Evolutionary conservation across 306 rosid species (phyloP), one percentile per base, ranked within the genome.

Genomic region (Prunus padus): DNA sequence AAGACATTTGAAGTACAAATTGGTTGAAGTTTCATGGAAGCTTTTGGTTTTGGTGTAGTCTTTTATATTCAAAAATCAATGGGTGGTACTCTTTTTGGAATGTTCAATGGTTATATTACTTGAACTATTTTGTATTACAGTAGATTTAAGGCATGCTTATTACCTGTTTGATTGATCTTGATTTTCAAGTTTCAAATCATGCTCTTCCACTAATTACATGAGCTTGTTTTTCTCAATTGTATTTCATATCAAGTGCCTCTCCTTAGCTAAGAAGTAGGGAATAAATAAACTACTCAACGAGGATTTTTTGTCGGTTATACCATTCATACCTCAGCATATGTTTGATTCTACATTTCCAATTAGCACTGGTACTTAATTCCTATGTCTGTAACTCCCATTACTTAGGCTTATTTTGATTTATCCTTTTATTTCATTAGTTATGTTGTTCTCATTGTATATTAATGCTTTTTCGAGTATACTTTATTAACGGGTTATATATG

Each of bases 361-460:
- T 44, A 30, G 13, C 2, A 1, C 3, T 62, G 45, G 30, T 28
- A 62, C 4, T 20, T 13, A 60, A 12, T 26, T 60, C 52, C 65
- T 14, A 23, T 15, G 18, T 26, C 37, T 60, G 19, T 60, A 60
- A 25, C 65, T 26, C 30, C 3, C 12, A 22, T 23, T 44, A 44
- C 71, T 20, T 44, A 46, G 23, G 18, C 23, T 67, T 8, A 42
- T 0, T 8, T 52, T 70, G 7, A 6, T 7, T 13, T 70, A 9
- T 62, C 55, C n/a, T 61, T 4, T 40, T 28, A 10, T 44, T 30
- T 47, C 3, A 15, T n/a, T 52, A n/a, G 37, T 75, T 47, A n/a
- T 44, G 5, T 57, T 25, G 7, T 42, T 18, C 49, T 40, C 18
- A 37, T 40, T 68, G 50, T 65, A 77, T 70, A 83, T 74, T 63